Base-by-base conservation (phyloP, 2,329 filamentous ascomycete genomes). In the Monosporascus sp. region DNA sequence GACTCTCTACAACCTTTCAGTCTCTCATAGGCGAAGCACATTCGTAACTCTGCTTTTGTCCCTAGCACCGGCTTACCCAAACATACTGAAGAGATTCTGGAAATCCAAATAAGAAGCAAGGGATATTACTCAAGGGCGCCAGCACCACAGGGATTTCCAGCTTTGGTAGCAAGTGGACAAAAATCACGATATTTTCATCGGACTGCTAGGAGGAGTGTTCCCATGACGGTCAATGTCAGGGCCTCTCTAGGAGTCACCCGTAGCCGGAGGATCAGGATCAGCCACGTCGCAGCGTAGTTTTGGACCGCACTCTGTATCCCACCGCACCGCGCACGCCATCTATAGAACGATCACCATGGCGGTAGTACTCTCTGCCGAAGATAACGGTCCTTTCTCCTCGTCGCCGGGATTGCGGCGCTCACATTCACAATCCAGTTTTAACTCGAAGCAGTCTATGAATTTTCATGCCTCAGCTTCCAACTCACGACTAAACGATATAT, bases 361-460 rank as follows among this genome's bases (percentile, higher is more conserved):
- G 39, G 77, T 81, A 59, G 79, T 82, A 60, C 70, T 83, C 55
- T 66, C 76, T 44, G 77, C 80, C 17, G 82, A 85, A 62, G 82
- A 86, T 62, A 77, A 72, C 58, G 73, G 72, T 61, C 80, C 79
- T 66, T 86, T 85, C 68, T 74, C 75, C 45, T 70, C 79, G 17
- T 74, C 78, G 48, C 11, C 43, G 11, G 67, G 75, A 24, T 67
- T 86, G 60, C 78, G 77, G 58, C 79, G 83, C 55, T 85, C 83
- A 14, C 80, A 83, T 58, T 86, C 83, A 3, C 80, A 84, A 60
- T 74, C 78, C 49, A 82, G 78, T 60, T 82, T 86, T 51, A 67
- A 72, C 55, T 69, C 76, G 8, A 71, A 70, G 50, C 69, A 72
- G 24, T 65, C 65, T 7, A 58, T 72, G 4, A 65, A 65, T 24